Percentiles rank a stretch among this genome's conserved stretches.
phyloP scores from a whole-genome alignment of 371 early-diverging fungal genomes.

The Apophysomyces elegans region DNA sequence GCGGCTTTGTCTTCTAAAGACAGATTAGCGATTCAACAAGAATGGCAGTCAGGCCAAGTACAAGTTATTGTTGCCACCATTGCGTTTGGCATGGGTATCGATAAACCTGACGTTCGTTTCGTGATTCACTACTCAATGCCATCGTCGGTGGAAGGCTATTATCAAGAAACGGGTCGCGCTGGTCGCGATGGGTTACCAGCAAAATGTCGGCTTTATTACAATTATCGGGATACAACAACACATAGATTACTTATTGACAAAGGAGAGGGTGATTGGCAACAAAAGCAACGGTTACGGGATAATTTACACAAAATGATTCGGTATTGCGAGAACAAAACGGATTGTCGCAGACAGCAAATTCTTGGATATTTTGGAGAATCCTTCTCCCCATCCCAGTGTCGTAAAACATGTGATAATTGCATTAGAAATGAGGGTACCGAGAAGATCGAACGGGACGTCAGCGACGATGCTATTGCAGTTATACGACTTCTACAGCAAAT shows the following conservation, averaged over 20 bases:
- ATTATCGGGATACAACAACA: constrained; percentile 77
- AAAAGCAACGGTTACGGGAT: constrained; percentile 85
- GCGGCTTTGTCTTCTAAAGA: constrained; percentile 88
- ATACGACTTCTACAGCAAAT: constrained; percentile 54
- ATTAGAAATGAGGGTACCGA: constrained; percentile 28
- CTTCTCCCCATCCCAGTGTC: constrained; percentile 76
- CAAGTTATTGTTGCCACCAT: constrained; percentile 61
- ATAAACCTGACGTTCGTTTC: constrained; percentile 98
- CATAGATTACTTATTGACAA: constrained; percentile 83
- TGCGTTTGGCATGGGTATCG: constrained; percentile 94
- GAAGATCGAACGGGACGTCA: constrained; percentile 49
- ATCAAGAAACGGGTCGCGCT: constrained; percentile 99
- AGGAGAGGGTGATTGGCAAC: constrained; percentile 83
- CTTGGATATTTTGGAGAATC: constrained; percentile 96
- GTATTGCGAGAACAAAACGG: constrained; percentile 94
- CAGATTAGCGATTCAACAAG: constrained; percentile 79
- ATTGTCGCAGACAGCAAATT: constrained; percentile 94
- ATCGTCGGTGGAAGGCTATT: constrained; percentile 97
- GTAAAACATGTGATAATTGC: constrained; percentile 97
- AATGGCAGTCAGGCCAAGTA: constrained; percentile 84
- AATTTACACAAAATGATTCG: constrained; percentile 91
- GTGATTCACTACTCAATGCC: constrained; percentile 98
- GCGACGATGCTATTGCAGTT: constrained; percentile 60
- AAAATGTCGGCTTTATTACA: constrained; percentile 90
- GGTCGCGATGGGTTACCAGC: constrained; percentile 96